Conservation (phyloP, 495 filamentous ascomycete genomes). For the Tuber calosporum region DNA sequence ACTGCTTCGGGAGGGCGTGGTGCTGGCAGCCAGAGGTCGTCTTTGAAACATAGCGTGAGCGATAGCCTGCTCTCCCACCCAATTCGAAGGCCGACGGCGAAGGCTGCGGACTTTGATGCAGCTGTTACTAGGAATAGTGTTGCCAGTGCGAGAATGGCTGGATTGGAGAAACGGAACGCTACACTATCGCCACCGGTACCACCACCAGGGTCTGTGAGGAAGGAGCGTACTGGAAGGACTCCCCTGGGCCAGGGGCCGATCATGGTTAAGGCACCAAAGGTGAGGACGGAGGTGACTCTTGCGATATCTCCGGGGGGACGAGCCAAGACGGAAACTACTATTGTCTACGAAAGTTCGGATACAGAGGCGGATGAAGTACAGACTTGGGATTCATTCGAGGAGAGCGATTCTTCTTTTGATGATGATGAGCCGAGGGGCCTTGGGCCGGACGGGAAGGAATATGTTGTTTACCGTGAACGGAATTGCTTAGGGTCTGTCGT, state of each 20-base stretch:
- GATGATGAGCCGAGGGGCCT: conserved; percentile 38
- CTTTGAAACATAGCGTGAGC: conserved; percentile 28
- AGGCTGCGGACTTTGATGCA: conserved; percentile 37
- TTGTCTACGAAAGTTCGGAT: conserved; percentile 34
- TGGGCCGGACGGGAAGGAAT: conserved; percentile 40
- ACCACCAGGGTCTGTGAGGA: conserved; percentile 3
- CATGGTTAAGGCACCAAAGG: conserved; percentile 10
- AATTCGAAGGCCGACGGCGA: conserved; percentile 19
- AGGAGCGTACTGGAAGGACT: neutral
- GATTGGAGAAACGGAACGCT: conserved; percentile 17
- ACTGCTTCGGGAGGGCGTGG: conserved; percentile 22
- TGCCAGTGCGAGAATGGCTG: conserved; percentile 15
- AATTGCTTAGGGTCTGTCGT: conserved; percentile 24
- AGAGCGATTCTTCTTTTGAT: conserved; percentile 41
- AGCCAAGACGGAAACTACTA: conserved; percentile 37
- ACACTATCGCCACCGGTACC: conserved; percentile 20
- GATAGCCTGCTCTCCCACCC: conserved; percentile 27
- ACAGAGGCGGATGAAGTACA: conserved; percentile 25
- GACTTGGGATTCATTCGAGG: conserved; percentile 37
- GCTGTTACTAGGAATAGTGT: conserved; percentile 35
- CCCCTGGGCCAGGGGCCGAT: conserved; percentile 18
- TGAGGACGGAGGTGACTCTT: conserved; percentile 37
- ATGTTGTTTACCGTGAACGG: conserved; percentile 35
- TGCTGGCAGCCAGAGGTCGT: conserved; percentile 20
- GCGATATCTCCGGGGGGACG: conserved; percentile 40